Evolutionary conservation across 345 rosid genomes (phyloP).

Genomic region (Physaria fendleri): DNA sequence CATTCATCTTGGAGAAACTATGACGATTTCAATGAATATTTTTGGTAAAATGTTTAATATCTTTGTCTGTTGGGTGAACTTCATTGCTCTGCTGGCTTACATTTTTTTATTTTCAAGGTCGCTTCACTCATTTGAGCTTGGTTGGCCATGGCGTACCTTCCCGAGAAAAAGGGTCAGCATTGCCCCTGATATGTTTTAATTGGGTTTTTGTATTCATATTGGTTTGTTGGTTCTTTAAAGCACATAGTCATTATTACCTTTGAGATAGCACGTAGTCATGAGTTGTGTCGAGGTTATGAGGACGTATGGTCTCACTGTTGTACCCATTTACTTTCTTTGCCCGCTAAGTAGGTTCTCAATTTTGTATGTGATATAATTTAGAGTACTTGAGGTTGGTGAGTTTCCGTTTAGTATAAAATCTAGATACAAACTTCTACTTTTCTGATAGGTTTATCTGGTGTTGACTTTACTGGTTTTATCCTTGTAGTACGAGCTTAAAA

Average conservation of each 20-base stretch:
- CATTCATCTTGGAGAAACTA: slow-evolving; percentile 99
- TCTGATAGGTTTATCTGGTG: slow-evolving; percentile 9
- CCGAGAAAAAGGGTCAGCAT: slow-evolving; percentile 59
- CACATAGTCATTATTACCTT: not conserved
- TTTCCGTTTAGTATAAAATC: not conserved
- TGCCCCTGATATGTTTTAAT: not conserved
- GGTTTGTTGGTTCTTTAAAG: slow-evolving; percentile 5
- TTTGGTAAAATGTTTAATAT: slow-evolving; percentile 52
- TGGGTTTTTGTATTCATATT: not conserved
- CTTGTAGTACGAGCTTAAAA: slow-evolving; percentile 56
- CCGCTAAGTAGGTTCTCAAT: slow-evolving; percentile 1
- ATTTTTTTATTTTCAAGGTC: slow-evolving; percentile 53
- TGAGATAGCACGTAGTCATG: too few relatives aligned
- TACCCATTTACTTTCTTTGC: slow-evolving; percentile 9
- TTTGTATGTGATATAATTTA: not conserved
- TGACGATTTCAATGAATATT: slow-evolving; percentile 92
- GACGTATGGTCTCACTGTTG: slow-evolving; percentile 2
- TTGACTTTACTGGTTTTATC: slow-evolving; percentile 10
- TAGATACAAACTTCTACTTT: not conserved
- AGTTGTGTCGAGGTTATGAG: slow-evolving; percentile 16
- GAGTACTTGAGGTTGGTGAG: not conserved
- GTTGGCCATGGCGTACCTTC: slow-evolving; percentile 87
- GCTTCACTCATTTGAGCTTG: slow-evolving; percentile 75
- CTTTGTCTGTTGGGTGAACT: not conserved
- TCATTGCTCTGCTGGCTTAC: slow-evolving; percentile 21